phyloP scores from a whole-genome alignment of 2,329 filamentous ascomycete species.

The Fusarium xyrophilum region DNA sequence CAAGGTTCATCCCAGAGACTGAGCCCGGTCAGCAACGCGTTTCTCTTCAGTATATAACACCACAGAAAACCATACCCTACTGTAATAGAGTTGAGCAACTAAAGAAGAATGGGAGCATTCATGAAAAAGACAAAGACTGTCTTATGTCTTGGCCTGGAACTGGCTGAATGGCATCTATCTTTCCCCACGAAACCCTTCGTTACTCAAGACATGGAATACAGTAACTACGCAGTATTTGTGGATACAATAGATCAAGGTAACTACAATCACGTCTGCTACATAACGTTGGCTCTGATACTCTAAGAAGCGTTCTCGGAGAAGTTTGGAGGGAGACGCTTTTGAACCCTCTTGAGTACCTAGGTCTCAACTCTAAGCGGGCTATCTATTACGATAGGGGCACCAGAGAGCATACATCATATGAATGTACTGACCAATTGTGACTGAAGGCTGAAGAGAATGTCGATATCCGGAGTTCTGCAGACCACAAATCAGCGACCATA shows the following conservation, averaged over 20 bases:
- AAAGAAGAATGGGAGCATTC: rapidly evolving
- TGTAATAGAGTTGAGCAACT: no score
- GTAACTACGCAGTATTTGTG: not conserved
- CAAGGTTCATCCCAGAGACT: not conserved
- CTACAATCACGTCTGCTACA: not conserved
- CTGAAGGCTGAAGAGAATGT: no score
- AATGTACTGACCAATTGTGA: not conserved
- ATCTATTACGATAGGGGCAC: not conserved
- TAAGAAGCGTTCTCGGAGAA: not conserved
- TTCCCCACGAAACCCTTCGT: not conserved
- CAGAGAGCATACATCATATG: not conserved
- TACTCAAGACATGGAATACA: no score
- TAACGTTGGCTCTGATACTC: not conserved
- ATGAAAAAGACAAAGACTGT: no score
- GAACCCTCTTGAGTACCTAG: not conserved
- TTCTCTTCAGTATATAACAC: not conserved
- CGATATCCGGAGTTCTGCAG: not conserved
- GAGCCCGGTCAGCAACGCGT: not conserved
- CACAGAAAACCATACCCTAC: not conserved
- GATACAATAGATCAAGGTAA: not conserved
- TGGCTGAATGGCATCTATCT: not conserved
- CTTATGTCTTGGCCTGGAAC: not conserved
- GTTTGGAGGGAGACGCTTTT: not conserved
- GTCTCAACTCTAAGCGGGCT: not conserved
- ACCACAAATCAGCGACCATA: not conserved